Conservation (phyloP, 176 grass and related monocot genomes). For the Avena eriantha region DNA sequence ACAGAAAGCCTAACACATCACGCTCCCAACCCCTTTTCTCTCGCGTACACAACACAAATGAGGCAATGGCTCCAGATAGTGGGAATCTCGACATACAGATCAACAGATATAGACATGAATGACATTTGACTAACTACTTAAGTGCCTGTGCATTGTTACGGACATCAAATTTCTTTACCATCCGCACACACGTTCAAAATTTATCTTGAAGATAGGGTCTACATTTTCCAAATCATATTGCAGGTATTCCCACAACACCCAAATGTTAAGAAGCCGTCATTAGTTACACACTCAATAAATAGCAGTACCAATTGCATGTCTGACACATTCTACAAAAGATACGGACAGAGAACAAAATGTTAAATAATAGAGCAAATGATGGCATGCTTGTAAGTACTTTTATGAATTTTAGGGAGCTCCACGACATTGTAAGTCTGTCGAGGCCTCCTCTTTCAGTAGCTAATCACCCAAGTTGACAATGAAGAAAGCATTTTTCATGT, state of each 20-base stretch:
- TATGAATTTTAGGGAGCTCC: conserved; percentile 84
- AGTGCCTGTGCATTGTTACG: no score
- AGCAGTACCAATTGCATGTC: background rate
- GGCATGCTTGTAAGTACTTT: conserved; percentile 57
- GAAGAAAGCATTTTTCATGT: conserved; percentile 89
- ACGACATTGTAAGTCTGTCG: conserved; percentile 53
- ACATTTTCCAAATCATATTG: no score
- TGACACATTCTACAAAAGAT: background rate
- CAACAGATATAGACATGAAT: no score
- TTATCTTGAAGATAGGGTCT: no score
- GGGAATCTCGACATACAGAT: no score
- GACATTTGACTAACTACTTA: no score
- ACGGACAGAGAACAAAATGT: background rate
- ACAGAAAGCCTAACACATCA: no score
- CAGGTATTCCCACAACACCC: conserved; percentile 32
- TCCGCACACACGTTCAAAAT: no score
- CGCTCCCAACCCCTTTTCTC: no score
- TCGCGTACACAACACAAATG: no score
- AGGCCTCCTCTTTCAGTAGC: conserved; percentile 83
- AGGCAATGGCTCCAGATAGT: no score
- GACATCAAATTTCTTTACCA: no score
- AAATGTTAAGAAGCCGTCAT: conserved; percentile 84
- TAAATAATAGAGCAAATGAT: conserved; percentile 27
- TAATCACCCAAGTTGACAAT: conserved; percentile 78
- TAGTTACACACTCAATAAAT: conserved; percentile 30